Conservation (phyloP, 176 grass and related monocot genomes). For the Saccharum spontaneum region DNA sequence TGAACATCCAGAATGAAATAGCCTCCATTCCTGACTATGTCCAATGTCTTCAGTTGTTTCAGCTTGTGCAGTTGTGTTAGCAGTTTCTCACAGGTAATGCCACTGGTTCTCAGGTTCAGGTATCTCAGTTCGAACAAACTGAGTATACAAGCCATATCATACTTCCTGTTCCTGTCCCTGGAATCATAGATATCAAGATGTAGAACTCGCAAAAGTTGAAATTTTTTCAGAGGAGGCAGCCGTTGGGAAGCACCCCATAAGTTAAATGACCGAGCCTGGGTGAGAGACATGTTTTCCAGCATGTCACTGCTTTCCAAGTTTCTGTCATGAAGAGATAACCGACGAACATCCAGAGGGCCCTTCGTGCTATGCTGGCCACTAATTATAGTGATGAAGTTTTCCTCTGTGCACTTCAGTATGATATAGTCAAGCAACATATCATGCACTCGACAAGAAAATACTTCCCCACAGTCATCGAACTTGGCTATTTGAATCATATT, state of each 20-base stretch:
- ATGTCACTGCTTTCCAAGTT: neutral
- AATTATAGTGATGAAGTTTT: constrained; percentile 27
- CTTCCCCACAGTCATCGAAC: constrained; percentile 13
- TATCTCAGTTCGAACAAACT: neutral
- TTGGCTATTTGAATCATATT: constrained; percentile 16
- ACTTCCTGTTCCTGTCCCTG: neutral
- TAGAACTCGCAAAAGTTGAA: constrained; percentile 1
- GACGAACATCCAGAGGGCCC: neutral
- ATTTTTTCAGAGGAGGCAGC: neutral
- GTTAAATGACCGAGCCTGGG: constrained; percentile 17
- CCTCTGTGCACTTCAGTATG: constrained; percentile 5
- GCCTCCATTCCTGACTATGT: too few relatives aligned
- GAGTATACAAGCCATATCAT: neutral
- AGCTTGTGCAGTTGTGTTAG: neutral
- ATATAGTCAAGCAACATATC: constrained; percentile 29
- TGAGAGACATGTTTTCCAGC: neutral
- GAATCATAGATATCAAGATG: neutral
- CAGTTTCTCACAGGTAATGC: neutral
- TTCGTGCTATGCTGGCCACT: neutral
- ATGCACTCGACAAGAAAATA: constrained; percentile 23
- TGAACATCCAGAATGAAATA: neutral
- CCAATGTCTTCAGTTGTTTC: neutral
- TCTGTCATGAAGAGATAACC: constrained; percentile 7
- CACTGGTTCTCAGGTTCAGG: neutral
- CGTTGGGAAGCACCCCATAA: neutral